phyloP scores from a whole-genome alignment of 2,329 filamentous ascomycete species.

The Cladophialophora immunda region DNA sequence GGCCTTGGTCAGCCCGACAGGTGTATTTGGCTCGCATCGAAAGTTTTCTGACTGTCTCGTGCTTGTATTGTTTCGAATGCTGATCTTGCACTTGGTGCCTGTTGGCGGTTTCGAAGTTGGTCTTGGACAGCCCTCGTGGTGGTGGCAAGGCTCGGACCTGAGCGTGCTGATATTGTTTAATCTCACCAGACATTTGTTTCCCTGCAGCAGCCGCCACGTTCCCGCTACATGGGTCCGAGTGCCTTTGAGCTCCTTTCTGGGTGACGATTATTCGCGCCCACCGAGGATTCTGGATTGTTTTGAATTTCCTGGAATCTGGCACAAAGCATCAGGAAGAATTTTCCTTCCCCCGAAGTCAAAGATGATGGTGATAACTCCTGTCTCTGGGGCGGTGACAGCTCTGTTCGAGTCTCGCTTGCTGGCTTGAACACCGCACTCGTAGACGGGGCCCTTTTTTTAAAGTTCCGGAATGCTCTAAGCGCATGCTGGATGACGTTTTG shows the following conservation, averaged over 20 bases:
- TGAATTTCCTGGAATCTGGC: conserved; percentile 17
- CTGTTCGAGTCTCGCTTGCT: conserved; percentile 15
- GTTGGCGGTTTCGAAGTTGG: not conserved
- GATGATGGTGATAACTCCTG: conserved; percentile 3
- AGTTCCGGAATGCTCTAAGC: conserved; percentile 29
- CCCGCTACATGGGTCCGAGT: not conserved
- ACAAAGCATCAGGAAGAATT: conserved; percentile 18
- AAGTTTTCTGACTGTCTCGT: conserved; percentile 25
- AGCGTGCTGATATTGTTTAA: conserved; percentile 17
- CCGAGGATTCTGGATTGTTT: conserved; percentile 3
- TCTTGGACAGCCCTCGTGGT: not conserved
- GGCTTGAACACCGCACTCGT: not conserved
- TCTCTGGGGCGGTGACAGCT: not conserved
- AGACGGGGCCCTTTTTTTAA: conserved; percentile 5
- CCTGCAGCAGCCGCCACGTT: not conserved
- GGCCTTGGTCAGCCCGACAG: conserved; percentile 29
- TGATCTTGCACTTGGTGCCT: conserved; percentile 7
- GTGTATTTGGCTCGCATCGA: conserved; percentile 7
- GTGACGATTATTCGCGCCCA: conserved; percentile 19
- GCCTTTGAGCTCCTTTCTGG: conserved; percentile 1
- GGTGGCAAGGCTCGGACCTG: conserved; percentile 24
- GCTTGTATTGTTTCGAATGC: conserved; percentile 14
- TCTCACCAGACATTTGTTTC: conserved; percentile 9
- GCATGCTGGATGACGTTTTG: conserved; percentile 32
- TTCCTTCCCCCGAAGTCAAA: not conserved